phyloP scores from a whole-genome alignment of 2,329 filamentous ascomycete genomes.

The Aurifilum marmelostoma region DNA sequence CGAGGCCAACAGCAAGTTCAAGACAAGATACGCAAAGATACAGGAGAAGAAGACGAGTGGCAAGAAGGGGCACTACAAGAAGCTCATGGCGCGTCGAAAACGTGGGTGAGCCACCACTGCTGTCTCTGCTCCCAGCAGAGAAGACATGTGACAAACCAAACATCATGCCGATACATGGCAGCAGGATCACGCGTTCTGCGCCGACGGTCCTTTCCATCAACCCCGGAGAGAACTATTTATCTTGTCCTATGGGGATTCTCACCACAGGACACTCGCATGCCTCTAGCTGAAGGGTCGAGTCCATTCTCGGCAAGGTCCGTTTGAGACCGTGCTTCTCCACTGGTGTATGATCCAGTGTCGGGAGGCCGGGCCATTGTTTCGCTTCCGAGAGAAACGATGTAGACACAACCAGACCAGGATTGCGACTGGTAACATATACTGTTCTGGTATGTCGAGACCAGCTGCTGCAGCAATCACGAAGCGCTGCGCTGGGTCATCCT shows the following conservation, averaged over 20 bases:
- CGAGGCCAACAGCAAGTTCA: slow-evolving; percentile 71
- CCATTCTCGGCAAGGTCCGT: not conserved
- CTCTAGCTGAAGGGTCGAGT: not conserved
- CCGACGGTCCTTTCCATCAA: not conserved
- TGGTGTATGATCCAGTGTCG: not conserved
- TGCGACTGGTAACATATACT: not conserved
- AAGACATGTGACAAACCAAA: slow-evolving; percentile 1
- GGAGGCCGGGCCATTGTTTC: not conserved
- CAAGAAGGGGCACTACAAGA: slow-evolving; percentile 88
- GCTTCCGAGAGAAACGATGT: not conserved
- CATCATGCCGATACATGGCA: not conserved
- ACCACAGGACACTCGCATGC: not conserved
- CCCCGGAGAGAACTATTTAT: not conserved
- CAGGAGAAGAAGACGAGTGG: slow-evolving; percentile 82
- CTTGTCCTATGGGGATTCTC: not conserved
- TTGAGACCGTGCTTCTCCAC: not conserved
- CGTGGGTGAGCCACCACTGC: slow-evolving; percentile 32
- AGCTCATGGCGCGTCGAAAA: slow-evolving; percentile 57
- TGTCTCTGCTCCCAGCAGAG: not conserved
- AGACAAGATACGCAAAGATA: slow-evolving; percentile 84
- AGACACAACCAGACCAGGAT: not conserved
- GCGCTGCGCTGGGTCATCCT: not conserved
- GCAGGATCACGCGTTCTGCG: not conserved
- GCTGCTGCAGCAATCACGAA: not conserved
- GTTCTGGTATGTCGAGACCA: not conserved